Evolutionary conservation across 2,329 filamentous ascomycete species (phyloP).

Genomic region (Cladophialophora yegresii): DNA sequence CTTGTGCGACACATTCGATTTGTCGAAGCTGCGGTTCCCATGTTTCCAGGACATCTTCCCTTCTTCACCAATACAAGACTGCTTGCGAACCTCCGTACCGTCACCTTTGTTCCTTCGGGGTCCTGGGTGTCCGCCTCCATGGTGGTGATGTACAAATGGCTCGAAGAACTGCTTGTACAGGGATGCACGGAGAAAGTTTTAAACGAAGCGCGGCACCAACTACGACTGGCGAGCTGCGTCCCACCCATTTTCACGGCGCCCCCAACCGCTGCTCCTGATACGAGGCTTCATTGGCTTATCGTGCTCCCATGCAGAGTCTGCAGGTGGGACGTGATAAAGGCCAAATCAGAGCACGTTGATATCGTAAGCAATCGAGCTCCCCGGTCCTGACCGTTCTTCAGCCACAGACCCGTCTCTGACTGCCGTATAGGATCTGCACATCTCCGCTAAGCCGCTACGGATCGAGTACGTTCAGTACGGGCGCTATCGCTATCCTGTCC

Average conservation of each 20-base stretch:
- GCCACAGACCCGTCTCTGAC: not conserved
- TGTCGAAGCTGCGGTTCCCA: not conserved
- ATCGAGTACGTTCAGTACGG: not conserved
- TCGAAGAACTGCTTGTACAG: not conserved
- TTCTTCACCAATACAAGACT: not conserved
- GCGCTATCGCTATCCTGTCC: not conserved
- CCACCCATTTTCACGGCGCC: not conserved
- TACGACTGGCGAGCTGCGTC: not conserved
- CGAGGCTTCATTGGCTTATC: not conserved
- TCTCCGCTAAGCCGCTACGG: not conserved
- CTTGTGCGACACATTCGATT: not conserved
- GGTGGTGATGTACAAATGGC: slow-evolving; percentile 4
- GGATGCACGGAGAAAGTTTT: slow-evolving; percentile 1
- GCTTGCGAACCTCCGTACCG: not conserved
- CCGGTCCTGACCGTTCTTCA: not conserved
- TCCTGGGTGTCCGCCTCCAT: not conserved
- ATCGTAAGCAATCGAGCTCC: not conserved
- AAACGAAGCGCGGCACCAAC: not conserved
- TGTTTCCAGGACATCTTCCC: not conserved
- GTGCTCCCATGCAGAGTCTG: not conserved
- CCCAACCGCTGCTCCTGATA: not conserved
- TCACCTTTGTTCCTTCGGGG: not conserved
- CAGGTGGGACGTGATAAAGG: not conserved
- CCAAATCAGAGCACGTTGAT: not conserved
- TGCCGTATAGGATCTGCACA: not conserved